phyloP scores from a whole-genome alignment of 2,329 filamentous ascomycete species.

The Dissoconium aciculare region DNA sequence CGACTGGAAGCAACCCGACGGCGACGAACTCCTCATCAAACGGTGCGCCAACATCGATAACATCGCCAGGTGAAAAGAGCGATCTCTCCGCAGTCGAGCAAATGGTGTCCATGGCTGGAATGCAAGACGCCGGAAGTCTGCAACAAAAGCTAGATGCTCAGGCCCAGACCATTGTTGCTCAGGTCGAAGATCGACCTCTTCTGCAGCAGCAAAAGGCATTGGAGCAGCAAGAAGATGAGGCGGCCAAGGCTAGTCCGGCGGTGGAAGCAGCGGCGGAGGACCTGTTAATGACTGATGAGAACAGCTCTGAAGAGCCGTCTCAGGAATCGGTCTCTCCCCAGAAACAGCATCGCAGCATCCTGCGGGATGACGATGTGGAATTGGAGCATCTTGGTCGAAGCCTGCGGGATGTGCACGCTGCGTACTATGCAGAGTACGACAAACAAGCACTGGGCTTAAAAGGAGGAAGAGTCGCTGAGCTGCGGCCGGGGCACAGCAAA shows the following conservation, averaged over 20 bases:
- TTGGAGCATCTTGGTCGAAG: slow-evolving; percentile 62
- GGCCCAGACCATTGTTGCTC: slow-evolving; percentile 72
- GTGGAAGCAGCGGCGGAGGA: slow-evolving; percentile 32
- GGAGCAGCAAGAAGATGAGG: slow-evolving; percentile 55
- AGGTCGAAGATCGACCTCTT: slow-evolving; percentile 75
- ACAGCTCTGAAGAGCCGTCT: slow-evolving; percentile 17
- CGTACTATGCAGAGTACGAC: slow-evolving; percentile 77
- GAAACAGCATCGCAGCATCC: slow-evolving; percentile 41
- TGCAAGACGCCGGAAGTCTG: slow-evolving; percentile 51
- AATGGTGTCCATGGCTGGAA: slow-evolving; percentile 59
- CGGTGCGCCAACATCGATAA: slow-evolving; percentile 6
- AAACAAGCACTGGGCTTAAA: slow-evolving; percentile 29
- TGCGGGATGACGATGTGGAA: slow-evolving; percentile 79
- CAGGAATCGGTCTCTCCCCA: slow-evolving; percentile 17
- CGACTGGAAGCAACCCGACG: slow-evolving; percentile 4
- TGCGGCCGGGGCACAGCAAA: slow-evolving; percentile 37
- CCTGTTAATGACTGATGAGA: slow-evolving; percentile 25
- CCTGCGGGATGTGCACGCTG: slow-evolving; percentile 56
- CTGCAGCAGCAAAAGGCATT: slow-evolving; percentile 85
- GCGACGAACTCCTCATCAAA: slow-evolving; percentile 4
- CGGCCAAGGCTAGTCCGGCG: slow-evolving; percentile 35
- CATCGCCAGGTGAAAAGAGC: slow-evolving; percentile 17
- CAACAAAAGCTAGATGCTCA: slow-evolving; percentile 71
- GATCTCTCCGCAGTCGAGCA: slow-evolving; percentile 52
- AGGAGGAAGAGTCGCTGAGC: slow-evolving; percentile 34